These are phyloP conservation scores for Cyclostephanos tholiformis DNA, from an alignment of 108 stramenopile genomes.

Conservation along the genomic window DNA sequence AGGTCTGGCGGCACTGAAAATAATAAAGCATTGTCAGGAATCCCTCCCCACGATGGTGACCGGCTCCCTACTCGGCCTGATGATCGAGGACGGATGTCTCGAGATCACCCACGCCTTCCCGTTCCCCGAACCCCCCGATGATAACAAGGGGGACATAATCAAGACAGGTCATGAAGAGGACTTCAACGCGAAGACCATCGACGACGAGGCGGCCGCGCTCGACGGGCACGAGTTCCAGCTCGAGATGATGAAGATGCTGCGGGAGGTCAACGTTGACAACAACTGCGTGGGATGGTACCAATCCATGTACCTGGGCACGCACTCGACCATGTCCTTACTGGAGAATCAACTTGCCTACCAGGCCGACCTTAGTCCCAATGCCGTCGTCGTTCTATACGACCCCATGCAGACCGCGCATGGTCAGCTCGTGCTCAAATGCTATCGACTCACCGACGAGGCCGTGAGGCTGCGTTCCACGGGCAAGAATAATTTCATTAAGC, in stretches of 20 bases:
- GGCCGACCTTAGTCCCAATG: slow-evolving; percentile 92
- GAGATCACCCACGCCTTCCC: slow-evolving; percentile 95
- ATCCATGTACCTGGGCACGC: slow-evolving; percentile 94
- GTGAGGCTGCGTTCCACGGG: slow-evolving; percentile 70
- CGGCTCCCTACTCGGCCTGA: slow-evolving; percentile 95
- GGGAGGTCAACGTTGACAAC: slow-evolving; percentile 97
- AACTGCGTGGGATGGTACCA: slow-evolving; percentile 99
- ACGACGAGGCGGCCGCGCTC: slow-evolving; percentile 61
- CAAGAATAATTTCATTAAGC: slow-evolving; percentile 72
- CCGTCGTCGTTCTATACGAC: slow-evolving; percentile 97
- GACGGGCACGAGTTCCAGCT: slow-evolving; percentile 90
- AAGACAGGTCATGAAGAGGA: slow-evolving; percentile 60
- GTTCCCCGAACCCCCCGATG: slow-evolving; percentile 68
- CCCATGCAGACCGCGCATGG: slow-evolving; percentile 93
- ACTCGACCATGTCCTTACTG: slow-evolving; percentile 84
- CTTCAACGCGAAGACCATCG: slow-evolving; percentile 62
- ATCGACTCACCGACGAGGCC: slow-evolving; percentile 89
- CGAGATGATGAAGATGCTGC: slow-evolving; percentile 99
- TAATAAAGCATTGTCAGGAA: slow-evolving; percentile 98
- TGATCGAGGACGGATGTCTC: slow-evolving; percentile 68
- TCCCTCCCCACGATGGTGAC: slow-evolving; percentile 91
- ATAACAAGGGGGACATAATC: slow-evolving; percentile 49
- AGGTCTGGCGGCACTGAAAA: slow-evolving; percentile 92
- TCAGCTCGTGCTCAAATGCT: slow-evolving; percentile 89
- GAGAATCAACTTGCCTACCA: slow-evolving; percentile 95